Evolutionary conservation across 129 eudicot genomes (phyloP), one percentile per base, ranked within the genome.

Genomic region (Escallonia rubra): DNA sequence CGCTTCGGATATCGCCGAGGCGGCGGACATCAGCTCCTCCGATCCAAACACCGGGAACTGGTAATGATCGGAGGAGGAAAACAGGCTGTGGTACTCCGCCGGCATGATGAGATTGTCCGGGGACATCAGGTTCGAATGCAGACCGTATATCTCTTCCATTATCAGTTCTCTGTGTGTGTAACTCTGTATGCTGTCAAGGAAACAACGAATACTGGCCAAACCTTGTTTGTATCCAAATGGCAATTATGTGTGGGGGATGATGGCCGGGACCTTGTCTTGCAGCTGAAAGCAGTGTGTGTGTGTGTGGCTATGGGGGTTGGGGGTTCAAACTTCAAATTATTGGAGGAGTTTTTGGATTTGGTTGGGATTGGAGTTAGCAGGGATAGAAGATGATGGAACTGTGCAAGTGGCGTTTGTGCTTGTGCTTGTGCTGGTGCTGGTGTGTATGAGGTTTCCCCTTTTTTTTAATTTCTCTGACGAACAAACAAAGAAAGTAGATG

Each of bases 91-190:
- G 79, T 79, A 79, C 4, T 73, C 87, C 23, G 85, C 65, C 16
- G 88, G 84, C 2, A 76, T 47, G 54, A 78, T 64, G 61, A 91
- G 66, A 71, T 83, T 83, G 13, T 88, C 97, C 73, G 94, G 88
- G 1, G 90, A 75, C 79, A 83, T 73, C 57, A 74, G 41, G 43
- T 78, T 66, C 8, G 88, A 71, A 63, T 78, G 85, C n/a, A 85
- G 72, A 14, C 86, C 96, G 72, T 78, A 91, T 66, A 91, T 70
- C 63, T 78, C 96, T 40, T 91, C 97, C 97, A 91, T 90, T 70
- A 40, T 52, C 4, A 16, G 4, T 10, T 4, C 7, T 16, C 8
- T 23, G 10, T 2, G 15, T 23, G 34, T 1, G 34, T 23, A 23
- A 23, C 34, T 23, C 1, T 23, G 34, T 23, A 23, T 23, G 34